phyloP scores from a whole-genome alignment of 1,284 basidiomycete genomes.

The Boletus subluridellus region DNA sequence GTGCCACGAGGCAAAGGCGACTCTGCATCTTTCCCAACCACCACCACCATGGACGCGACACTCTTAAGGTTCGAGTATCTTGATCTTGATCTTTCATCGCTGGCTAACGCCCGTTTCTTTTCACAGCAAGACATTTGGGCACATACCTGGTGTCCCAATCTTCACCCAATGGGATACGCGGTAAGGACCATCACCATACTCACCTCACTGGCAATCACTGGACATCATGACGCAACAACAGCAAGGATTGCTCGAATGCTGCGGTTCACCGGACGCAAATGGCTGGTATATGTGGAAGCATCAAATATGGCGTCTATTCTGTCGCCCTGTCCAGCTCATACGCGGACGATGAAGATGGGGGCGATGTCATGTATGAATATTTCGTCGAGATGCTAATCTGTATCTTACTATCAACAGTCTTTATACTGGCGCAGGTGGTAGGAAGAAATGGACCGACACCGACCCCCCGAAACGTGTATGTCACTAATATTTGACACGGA shows the following conservation, averaged over 20 bases:
- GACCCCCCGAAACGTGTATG: constrained; percentile 21
- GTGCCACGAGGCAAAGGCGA: not conserved
- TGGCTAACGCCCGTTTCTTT: not conserved
- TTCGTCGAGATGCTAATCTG: not conserved
- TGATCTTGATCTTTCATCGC: not conserved
- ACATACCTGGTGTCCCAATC: constrained; percentile 21
- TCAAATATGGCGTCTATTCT: constrained; percentile 15
- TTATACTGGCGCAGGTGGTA: constrained; percentile 31
- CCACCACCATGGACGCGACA: constrained; percentile 20
- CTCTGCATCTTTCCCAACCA: constrained; percentile 4
- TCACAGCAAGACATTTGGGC: constrained; percentile 17
- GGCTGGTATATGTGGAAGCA: constrained; percentile 23
- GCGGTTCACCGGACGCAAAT: constrained; percentile 19
- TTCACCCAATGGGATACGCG: constrained; percentile 19
- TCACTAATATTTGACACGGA: not conserved
- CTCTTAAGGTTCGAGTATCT: constrained; percentile 14
- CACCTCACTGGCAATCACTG: not conserved
- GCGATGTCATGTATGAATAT: constrained; percentile 27
- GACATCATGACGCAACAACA: constrained; percentile 2
- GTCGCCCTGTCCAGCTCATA: constrained; percentile 24
- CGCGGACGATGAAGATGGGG: constrained; percentile 25
- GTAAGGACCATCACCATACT: constrained; percentile 6
- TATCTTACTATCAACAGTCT: constrained; percentile 17
- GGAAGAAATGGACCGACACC: constrained; percentile 5
- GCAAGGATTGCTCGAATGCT: constrained; percentile 9